These are phyloP conservation scores for Ampelomyces quisqualis DNA, from an alignment of 2,329 filamentous ascomycete species.

Conservation along the genomic window DNA sequence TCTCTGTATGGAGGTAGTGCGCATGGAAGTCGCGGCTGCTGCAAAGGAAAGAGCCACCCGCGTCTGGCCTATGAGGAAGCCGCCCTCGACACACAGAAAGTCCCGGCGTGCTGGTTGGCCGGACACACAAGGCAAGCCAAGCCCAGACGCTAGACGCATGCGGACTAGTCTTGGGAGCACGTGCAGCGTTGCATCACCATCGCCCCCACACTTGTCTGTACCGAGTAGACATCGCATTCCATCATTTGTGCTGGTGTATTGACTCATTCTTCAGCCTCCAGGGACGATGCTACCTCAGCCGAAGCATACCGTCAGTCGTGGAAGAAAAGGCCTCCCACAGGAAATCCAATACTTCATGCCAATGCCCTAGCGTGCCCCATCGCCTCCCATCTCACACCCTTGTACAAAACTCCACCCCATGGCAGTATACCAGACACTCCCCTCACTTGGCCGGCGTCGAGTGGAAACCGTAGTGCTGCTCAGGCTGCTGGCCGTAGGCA, in stretches of 20 bases:
- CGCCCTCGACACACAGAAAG: neutral
- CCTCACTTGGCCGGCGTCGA: constrained; percentile 18
- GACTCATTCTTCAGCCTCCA: too few species aligned
- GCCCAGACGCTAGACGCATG: too few species aligned
- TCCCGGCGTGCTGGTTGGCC: neutral
- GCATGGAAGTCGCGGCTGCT: neutral
- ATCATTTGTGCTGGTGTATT: too few species aligned
- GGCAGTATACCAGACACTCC: neutral
- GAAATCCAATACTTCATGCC: neutral
- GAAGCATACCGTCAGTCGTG: neutral
- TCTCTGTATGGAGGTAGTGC: neutral
- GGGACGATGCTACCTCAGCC: neutral
- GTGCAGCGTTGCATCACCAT: too few species aligned
- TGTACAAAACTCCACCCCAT: neutral
- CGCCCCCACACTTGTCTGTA: too few species aligned
- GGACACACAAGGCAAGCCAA: too few species aligned
- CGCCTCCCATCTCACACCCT: neutral
- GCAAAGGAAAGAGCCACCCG: neutral
- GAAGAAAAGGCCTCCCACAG: neutral
- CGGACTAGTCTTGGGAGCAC: too few species aligned
- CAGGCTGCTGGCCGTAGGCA: constrained; percentile 11
- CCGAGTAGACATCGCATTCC: too few species aligned
- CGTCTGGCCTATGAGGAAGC: neutral
- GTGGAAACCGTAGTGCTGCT: constrained; percentile 22
- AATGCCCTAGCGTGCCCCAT: neutral